Conservation (phyloP, 2,329 filamentous ascomycete genomes). For the Colletotrichum scovillei region DNA sequence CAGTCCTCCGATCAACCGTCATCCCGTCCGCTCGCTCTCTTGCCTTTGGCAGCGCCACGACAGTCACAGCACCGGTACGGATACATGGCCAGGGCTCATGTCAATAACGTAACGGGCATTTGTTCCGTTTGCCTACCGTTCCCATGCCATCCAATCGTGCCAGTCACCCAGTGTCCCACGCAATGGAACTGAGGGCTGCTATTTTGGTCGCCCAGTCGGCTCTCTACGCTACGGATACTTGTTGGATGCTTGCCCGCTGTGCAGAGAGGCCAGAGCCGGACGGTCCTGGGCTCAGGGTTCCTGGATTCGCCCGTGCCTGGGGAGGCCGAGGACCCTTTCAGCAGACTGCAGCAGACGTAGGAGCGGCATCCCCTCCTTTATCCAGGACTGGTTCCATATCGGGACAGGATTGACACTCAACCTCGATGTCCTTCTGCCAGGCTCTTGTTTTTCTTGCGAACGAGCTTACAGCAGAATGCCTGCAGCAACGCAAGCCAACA, state of each 20-base stretch:
- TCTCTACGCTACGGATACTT: background rate
- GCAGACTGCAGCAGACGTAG: background rate
- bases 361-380: background rate
- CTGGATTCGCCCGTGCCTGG: constrained; percentile 13
- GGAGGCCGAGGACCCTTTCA: constrained; percentile 9
- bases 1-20: constrained; percentile 1
- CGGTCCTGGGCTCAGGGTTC: constrained; percentile 13
- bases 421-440: constrained; percentile 4
- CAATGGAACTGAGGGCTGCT: constrained; percentile 13
- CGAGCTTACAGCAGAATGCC: constrained; percentile 19
- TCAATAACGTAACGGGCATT: constrained; percentile 5
- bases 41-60: background rate
- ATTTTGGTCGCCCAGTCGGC: constrained; percentile 8
- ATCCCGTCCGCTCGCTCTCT: background rate
- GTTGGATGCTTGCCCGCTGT: background rate
- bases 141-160: constrained; percentile 19
- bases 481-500: constrained; percentile 14
- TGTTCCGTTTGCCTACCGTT: constrained; percentile 18
- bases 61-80: background rate
- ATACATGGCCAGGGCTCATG: constrained; percentile 9
- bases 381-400: background rate
- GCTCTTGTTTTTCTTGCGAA: background rate
- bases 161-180: background rate
- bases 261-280: background rate
- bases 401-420: constrained; percentile 22